phyloP scores from a whole-genome alignment of 2,329 filamentous ascomycete genomes.

The Penicillium sp. region DNA sequence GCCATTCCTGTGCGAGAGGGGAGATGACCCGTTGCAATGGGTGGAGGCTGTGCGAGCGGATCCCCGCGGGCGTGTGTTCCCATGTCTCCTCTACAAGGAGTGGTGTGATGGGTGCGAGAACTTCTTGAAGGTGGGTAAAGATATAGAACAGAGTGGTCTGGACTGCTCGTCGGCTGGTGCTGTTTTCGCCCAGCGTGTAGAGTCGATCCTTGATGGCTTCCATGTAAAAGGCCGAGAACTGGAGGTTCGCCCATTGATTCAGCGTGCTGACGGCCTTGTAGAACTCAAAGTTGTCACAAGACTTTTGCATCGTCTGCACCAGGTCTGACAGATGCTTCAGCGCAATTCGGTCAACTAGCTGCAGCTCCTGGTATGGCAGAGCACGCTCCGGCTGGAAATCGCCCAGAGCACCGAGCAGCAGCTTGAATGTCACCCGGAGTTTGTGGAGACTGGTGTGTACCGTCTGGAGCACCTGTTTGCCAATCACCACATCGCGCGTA shows the following conservation, averaged over 20 bases:
- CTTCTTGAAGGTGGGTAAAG: slow-evolving; percentile 66
- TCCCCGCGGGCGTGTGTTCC: slow-evolving; percentile 65
- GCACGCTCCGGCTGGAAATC: slow-evolving; percentile 45
- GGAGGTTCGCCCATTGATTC: slow-evolving; percentile 73
- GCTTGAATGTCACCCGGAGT: slow-evolving; percentile 83
- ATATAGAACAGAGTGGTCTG: slow-evolving; percentile 58
- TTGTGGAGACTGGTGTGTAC: slow-evolving; percentile 75
- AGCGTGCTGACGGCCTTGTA: slow-evolving; percentile 68
- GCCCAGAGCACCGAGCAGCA: slow-evolving; percentile 73
- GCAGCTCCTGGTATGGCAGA: slow-evolving; percentile 47
- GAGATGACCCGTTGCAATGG: slow-evolving; percentile 41
- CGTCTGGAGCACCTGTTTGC: slow-evolving; percentile 68
- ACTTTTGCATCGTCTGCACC: slow-evolving; percentile 58
- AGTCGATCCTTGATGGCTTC: slow-evolving; percentile 87
- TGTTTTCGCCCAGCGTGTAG: slow-evolving; percentile 71
- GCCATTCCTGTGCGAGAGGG: slow-evolving; percentile 31
- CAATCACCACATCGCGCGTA: slow-evolving; percentile 78
- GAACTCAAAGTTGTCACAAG: slow-evolving; percentile 72
- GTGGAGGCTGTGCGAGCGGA: slow-evolving; percentile 50
- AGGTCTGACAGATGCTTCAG: slow-evolving; percentile 66
- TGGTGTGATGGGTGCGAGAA: slow-evolving; percentile 76
- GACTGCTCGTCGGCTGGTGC: slow-evolving; percentile 54
- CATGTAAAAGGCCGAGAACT: slow-evolving; percentile 90
- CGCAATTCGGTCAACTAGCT: slow-evolving; percentile 66
- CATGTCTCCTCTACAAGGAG: slow-evolving; percentile 83